Percentiles rank a stretch among this genome's conserved stretches.
Conservation (phyloP, 176 grass and related monocot species). For the Lolium perenne region DNA sequence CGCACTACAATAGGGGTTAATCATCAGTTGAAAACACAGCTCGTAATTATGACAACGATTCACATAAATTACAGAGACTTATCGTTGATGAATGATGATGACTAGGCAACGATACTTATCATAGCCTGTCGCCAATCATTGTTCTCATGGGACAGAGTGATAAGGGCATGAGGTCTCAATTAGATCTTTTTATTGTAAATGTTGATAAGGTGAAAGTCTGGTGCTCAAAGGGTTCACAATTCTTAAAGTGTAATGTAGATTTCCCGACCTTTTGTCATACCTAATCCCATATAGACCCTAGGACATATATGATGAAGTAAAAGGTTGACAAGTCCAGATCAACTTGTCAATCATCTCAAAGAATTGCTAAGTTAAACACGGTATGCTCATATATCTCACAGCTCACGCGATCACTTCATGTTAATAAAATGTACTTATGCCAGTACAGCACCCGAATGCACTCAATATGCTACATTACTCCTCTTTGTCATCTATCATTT, state of each 20-base stretch:
- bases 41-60: conserved; percentile 1
- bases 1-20: background rate
- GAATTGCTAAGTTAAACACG: conserved; percentile 11
- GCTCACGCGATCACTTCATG: background rate
- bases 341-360: conserved; percentile 15
- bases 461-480: conserved; percentile 18
- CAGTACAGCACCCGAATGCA: background rate
- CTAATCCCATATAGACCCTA: background rate
- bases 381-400: background rate
- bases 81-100: conserved; percentile 16
- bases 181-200: background rate
- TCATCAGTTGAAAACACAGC: conserved; percentile 4
- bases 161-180: background rate
- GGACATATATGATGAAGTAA: background rate
- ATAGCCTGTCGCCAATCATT: conserved; percentile 30
- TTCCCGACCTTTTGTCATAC: conserved; percentile 8
- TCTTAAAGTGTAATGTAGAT: background rate
- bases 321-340: background rate
- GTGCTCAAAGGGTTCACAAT: background rate
- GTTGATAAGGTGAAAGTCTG: conserved; percentile 25
- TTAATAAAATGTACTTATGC: conserved; percentile 21
- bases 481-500: background rate
- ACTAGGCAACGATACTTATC: conserved; percentile 10
- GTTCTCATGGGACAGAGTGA: background rate
- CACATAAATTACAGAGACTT: background rate